These are phyloP conservation scores for Hortiboletus campestris DNA, from an alignment of 768 basidiomycete genomes.

Conservation along the genomic window DNA sequence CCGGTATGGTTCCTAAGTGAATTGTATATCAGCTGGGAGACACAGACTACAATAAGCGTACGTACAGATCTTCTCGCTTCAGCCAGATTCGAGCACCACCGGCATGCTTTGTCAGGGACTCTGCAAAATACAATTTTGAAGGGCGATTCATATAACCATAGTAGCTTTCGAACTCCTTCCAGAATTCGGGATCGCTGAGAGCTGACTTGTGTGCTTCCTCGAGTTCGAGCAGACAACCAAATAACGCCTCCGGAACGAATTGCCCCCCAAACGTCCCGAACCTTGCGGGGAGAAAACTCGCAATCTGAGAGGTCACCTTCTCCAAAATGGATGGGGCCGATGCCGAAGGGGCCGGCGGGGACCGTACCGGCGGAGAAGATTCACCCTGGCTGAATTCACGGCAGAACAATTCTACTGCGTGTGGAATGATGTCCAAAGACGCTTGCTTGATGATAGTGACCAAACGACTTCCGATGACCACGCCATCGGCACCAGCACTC, in stretches of 20 bases:
- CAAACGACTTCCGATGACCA: conserved; percentile 89
- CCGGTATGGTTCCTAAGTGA: conserved; percentile 89
- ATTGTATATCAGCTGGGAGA: conserved; percentile 9
- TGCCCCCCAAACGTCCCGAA: conserved; percentile 98
- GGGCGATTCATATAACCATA: conserved; percentile 96
- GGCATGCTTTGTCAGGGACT: conserved; percentile 83
- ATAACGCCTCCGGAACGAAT: conserved; percentile 95
- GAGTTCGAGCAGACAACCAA: conserved; percentile 87
- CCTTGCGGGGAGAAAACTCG: conserved; percentile 64
- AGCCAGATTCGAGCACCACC: conserved; percentile 97
- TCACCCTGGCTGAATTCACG: conserved; percentile 56
- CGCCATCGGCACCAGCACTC: conserved; percentile 89
- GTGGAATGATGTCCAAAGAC: conserved; percentile 43
- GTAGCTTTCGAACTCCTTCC: conserved; percentile 85
- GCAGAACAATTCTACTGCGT: conserved; percentile 71
- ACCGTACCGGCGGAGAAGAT: conserved; percentile 17
- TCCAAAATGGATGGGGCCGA: conserved; percentile 1
- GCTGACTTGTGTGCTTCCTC: conserved; percentile 89
- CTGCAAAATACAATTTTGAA: conserved; percentile 86
- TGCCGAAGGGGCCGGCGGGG: background rate
- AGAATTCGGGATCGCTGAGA: conserved; percentile 83
- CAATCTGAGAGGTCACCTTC: conserved; percentile 26
- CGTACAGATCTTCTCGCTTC: conserved; percentile 90
- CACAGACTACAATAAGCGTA: background rate
- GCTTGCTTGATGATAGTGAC: conserved; percentile 77